phyloP scores from a whole-genome alignment of 202 grass and related monocot species.

The Panicum hallii region DNA sequence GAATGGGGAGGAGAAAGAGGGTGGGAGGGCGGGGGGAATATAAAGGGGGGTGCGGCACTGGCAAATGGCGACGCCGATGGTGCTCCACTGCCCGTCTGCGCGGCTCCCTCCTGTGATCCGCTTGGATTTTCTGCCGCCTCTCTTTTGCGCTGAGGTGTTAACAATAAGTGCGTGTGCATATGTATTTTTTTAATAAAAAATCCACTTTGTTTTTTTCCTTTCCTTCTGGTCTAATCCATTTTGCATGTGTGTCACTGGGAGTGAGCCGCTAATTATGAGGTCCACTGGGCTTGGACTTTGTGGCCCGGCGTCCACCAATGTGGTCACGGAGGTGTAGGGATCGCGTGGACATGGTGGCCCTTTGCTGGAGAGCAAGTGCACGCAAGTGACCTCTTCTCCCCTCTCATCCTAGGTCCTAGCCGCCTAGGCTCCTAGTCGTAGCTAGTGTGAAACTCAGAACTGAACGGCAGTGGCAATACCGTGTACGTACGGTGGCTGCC shows the following conservation, averaged over 20 bases:
- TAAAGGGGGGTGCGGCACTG: constrained; percentile 55
- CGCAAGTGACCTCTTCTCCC: constrained; percentile 1
- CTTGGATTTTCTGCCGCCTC: constrained; percentile 40
- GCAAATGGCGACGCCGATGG: constrained; percentile 45
- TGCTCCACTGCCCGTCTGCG: constrained; percentile 36
- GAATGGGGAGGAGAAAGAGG: constrained; percentile 20
- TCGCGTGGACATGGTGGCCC: constrained; percentile 13
- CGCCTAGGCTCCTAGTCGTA: background rate
- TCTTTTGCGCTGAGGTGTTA: background rate
- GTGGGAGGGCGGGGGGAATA: constrained; percentile 56
- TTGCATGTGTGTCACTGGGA: constrained; percentile 53
- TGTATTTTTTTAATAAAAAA: background rate
- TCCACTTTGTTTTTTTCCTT: too few species aligned
- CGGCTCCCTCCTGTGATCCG: constrained; percentile 44
- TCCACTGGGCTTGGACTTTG: constrained; percentile 58
- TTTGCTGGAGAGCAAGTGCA: background rate
- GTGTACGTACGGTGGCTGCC: background rate
- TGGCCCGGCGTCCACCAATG: constrained; percentile 23
- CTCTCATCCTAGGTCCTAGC: background rate
- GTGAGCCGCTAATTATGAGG: constrained; percentile 53
- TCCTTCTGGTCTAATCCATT: constrained; percentile 36
- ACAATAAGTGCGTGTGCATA: background rate
- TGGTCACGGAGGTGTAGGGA: constrained; percentile 23
- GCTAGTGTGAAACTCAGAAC: constrained; percentile 16
- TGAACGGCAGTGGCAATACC: background rate